phyloP scores from a whole-genome alignment of 331 rosid species.

The Quercus tomentella region DNA sequence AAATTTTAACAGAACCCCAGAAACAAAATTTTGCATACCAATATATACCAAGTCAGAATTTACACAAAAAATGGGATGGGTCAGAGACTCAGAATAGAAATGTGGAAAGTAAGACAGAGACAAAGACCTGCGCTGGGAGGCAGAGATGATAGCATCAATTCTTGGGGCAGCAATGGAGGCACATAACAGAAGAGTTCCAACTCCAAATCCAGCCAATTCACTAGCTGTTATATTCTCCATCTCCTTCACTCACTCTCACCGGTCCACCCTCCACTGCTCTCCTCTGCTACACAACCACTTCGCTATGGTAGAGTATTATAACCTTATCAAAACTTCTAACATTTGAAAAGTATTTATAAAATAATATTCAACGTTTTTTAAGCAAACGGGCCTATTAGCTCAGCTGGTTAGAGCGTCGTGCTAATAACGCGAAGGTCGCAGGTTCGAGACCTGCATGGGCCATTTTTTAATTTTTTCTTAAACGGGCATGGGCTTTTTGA shows the following conservation, averaged over 20 bases:
- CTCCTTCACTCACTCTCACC: background rate
- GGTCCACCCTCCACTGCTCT: background rate
- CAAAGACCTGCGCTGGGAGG: slow-evolving; percentile 75
- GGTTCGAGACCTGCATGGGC: slow-evolving; percentile 94
- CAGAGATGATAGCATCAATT: slow-evolving; percentile 77
- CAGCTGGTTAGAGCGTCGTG: slow-evolving; percentile 93
- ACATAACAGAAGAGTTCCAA: slow-evolving; percentile 71
- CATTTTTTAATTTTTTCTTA: background rate
- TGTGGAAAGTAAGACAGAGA: background rate
- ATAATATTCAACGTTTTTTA: accelerated
- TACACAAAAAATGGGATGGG: background rate
- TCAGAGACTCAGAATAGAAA: background rate
- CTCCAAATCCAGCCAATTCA: slow-evolving; percentile 81
- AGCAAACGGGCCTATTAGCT: slow-evolving; percentile 56
- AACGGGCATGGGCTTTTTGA: background rate
- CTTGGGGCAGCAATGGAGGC: slow-evolving; percentile 88
- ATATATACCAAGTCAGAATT: background rate
- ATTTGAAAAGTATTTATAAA: too few relatives aligned
- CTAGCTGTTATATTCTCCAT: slow-evolving; percentile 88
- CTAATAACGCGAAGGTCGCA: slow-evolving; percentile 92
- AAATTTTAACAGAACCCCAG: background rate
- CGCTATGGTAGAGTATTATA: background rate
- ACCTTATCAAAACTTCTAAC: background rate
- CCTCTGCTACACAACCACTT: background rate
- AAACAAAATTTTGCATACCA: background rate